Evolutionary conservation across 805 yeast genomes (phyloP).

Genomic region (Candida schatavii): DNA sequence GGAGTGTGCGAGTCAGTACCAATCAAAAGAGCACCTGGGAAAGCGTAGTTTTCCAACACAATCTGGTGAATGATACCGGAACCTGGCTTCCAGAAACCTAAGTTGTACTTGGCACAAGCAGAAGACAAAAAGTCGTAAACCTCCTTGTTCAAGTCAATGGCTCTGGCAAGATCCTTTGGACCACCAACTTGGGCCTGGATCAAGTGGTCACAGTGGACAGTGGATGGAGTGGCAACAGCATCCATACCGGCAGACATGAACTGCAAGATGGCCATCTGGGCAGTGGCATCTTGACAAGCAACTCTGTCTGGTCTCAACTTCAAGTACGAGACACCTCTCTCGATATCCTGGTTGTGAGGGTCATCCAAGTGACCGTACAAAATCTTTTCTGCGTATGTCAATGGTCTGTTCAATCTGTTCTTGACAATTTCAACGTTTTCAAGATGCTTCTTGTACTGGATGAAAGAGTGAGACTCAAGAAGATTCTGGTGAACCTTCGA

Average conservation of each 20-base stretch:
- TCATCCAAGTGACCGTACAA: constrained; percentile 92
- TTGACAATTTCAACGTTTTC: constrained; percentile 86
- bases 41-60: constrained; percentile 92
- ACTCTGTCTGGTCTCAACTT: constrained; percentile 97
- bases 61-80: constrained; percentile 98
- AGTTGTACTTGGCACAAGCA: constrained; percentile 92
- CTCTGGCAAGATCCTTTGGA: constrained; percentile 76
- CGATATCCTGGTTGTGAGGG: constrained; percentile 82
- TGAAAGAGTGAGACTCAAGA: constrained; percentile 79
- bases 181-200: constrained; percentile 96
- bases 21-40: constrained; percentile 94
- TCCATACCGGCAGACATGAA: constrained; percentile 95
- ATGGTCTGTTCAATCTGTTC: constrained; percentile 78
- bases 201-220: constrained; percentile 97
- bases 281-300: constrained; percentile 98
- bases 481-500: constrained; percentile 78
- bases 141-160: constrained; percentile 87
- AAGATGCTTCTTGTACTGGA: constrained; percentile 86
- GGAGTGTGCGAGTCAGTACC: constrained; percentile 99
- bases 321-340: constrained; percentile 86
- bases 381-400: constrained; percentile 94
- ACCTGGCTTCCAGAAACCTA: constrained; percentile 99
- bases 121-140: constrained; percentile 88
- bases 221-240: constrained; percentile 88
- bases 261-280: constrained; percentile 96